These are phyloP conservation scores for Houttuynia cordata DNA, from an alignment of 164 flowering plant species.

Conservation along the genomic window DNA sequence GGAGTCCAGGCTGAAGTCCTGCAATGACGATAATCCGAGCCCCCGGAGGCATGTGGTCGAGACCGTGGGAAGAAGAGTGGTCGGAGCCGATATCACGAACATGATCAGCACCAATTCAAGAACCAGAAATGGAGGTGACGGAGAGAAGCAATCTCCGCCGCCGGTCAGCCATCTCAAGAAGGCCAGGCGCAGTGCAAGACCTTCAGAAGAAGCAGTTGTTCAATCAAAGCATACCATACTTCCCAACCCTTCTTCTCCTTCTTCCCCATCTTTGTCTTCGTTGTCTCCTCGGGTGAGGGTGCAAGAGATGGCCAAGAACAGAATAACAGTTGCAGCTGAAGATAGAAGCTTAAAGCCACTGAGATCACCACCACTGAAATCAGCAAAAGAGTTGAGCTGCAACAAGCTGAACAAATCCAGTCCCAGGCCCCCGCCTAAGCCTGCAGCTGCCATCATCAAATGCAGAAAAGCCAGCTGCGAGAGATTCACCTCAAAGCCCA, in stretches of 20 bases:
- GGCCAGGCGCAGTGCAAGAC: slow-evolving; percentile 5
- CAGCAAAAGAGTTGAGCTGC: not conserved
- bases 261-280: slow-evolving; percentile 10
- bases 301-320: slow-evolving; percentile 14
- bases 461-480: slow-evolving; percentile 25
- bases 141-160: slow-evolving; percentile 9
- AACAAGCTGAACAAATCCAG: not conserved
- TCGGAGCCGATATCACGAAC: slow-evolving; percentile 59
- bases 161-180: slow-evolving; percentile 6
- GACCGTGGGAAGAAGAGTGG: slow-evolving; percentile 44
- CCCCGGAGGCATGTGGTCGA: slow-evolving; percentile 53
- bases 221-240: slow-evolving; percentile 9
- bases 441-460: slow-evolving; percentile 3
- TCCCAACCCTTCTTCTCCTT: not conserved
- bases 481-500: slow-evolving; percentile 13
- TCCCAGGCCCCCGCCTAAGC: slow-evolving; percentile 1
- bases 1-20: slow-evolving; percentile 1
- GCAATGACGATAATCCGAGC: slow-evolving; percentile 22
- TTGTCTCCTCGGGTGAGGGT: slow-evolving; percentile 31
- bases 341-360: not conserved
- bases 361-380: not conserved
- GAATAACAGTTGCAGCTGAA: not conserved
- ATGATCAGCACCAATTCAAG: slow-evolving; percentile 8
- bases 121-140: slow-evolving; percentile 13
- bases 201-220: slow-evolving; percentile 7